A percentile compares a stretch with the other conserved stretches of the same genome.
phyloP scores from a whole-genome alignment of 2,329 filamentous ascomycete genomes.

The Penicillium frequentans region DNA sequence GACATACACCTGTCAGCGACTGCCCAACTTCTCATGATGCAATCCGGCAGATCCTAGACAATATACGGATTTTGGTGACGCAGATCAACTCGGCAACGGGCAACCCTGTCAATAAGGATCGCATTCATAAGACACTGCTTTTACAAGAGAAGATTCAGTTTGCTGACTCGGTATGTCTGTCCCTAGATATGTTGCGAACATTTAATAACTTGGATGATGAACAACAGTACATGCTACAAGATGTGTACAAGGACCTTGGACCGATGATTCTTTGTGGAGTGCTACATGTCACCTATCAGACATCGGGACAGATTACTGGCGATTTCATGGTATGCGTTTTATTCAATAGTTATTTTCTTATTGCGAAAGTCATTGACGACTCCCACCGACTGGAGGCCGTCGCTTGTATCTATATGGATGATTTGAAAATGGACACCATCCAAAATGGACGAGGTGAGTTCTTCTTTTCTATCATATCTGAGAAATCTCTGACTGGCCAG shows the following conservation, averaged over 20 bases:
- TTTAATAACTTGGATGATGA: background rate
- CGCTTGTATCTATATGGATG: conserved; percentile 66
- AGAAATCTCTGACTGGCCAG: conserved; percentile 46
- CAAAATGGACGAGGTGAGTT: conserved; percentile 35
- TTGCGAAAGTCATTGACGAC: conserved; percentile 67
- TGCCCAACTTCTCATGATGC: conserved; percentile 81
- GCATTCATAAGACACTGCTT: conserved; percentile 78
- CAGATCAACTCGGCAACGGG: conserved; percentile 85
- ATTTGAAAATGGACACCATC: conserved; percentile 38
- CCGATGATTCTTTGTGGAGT: conserved; percentile 79
- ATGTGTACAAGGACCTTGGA: conserved; percentile 75
- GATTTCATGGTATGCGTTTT: conserved; percentile 82
- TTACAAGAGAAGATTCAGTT: conserved; percentile 81
- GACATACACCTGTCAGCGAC: conserved; percentile 78
- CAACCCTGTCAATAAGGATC: conserved; percentile 66
- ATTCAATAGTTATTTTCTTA: conserved; percentile 76
- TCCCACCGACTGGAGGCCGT: conserved; percentile 70
- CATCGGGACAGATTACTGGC: conserved; percentile 65
- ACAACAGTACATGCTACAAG: conserved; percentile 34
- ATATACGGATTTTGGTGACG: conserved; percentile 71
- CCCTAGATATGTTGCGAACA: background rate
- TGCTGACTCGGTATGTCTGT: conserved; percentile 62
- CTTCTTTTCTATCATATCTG: background rate
- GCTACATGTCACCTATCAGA: conserved; percentile 80
- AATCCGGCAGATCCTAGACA: conserved; percentile 70